Evolutionary conservation across 169 alveolate species (phyloP), one percentile per base, ranked within the genome.

Genomic region (Plasmodium billcollinsi): DNA sequence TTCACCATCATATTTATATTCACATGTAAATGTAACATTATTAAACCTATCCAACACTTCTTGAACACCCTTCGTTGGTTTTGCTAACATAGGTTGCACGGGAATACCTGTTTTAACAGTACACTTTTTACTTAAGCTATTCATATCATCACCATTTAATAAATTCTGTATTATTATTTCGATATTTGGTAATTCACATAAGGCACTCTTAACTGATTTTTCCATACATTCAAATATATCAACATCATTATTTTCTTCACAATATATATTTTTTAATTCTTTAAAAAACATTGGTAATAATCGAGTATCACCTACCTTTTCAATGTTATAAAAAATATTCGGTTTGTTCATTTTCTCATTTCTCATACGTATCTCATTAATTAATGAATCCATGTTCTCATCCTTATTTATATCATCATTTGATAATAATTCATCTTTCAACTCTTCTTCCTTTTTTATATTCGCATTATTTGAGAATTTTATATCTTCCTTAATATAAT

Each of bases 81-180:
- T 97, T 24, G 99, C 99, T 29, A 99, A 95, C 99, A 98, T 98
- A 33, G 99, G 99, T 74, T 98, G 97, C 8, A 98, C 98, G 8
- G 99, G 99, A 14, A 98, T 94, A 15, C 99, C 99, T 0, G 99
- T 98, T 29, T 97, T 96, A 18, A 98, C 97, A 54, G 95, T 97
- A 75, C 99, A 99, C 66, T 88, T 88, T 72, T 97, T 94, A 15
- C 88, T 76, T 52, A 98, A 76, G 15, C 95, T 88, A 89, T 58
- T 92, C 86, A 73, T 94, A 73, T 88, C 89, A 50, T 96, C 98
- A 3, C 96, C 96, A 45, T 93, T 93, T 45, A 98, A 93, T 33
- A 98, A 94, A 63, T 96, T 94, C 33, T 94, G 95, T 33, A 98
- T 95, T n/a, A 98, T 95, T 50, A 92, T 92, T 45, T 97, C 99